Base-by-base conservation (phyloP, 164 flowering plant genomes). In the Piper longum region DNA sequence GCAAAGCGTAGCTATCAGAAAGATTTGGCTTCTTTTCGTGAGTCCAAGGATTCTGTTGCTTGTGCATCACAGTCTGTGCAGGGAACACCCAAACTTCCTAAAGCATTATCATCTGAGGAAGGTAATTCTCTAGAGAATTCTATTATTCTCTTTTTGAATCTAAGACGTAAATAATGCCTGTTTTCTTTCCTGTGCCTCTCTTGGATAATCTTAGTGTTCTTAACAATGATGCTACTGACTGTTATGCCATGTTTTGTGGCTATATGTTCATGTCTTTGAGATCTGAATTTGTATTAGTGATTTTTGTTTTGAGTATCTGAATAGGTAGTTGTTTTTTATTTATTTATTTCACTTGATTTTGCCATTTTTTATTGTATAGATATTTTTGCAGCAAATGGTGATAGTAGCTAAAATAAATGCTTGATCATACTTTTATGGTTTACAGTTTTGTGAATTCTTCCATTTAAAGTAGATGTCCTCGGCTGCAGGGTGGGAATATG, bases 1-100 rank as follows among this genome's bases (percentile, higher is more conserved):
- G 98, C 98, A 36, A 81, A 73, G 57, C 86, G 87, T 55, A 93
- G 97, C 75, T 93, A 88, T 81, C 89, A 89, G 75, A 90, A 89
- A 77, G 98, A 93, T 75, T 57, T 90, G 60, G 85, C 82, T 45
- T 72, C 78, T 54, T 72, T 85, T 66, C 68, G 57, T 56, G 85
- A 84, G 73, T 73, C 82, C 44, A 81, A 82, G 71, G 80, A 81
- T 54, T 73, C 87, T 41, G 81, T 73, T 66, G 71, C 79, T 12
- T 70, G 56, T 40, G 81, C 78, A 42, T 67, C 78, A 48, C 76
- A 69, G 72, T 74, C 69, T 65, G 54, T 56, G 59, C 79, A 71
- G n/a, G 78, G 69, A 64, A 73, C 68, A 72, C 64, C 75, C 52
- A 83, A 71, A 51, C 62, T 61, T 62, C 62, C 66, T 62, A 71